Evolutionary conservation across 306 rosid genomes (phyloP).

Genomic region (Prunus mume): DNA sequence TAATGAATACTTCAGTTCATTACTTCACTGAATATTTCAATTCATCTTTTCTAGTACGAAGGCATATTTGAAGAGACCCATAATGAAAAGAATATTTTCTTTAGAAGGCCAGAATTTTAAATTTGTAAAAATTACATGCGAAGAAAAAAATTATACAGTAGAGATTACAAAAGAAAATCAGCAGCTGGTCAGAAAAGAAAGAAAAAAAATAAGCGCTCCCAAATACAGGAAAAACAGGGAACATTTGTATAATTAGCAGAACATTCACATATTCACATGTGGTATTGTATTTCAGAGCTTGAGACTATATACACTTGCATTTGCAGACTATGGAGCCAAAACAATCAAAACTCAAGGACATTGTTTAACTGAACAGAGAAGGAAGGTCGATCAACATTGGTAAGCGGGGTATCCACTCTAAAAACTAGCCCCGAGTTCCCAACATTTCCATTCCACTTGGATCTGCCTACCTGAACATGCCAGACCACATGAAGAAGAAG

Average conservation of each 20-base stretch:
- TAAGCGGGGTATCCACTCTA: conserved; percentile 76
- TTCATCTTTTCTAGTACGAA: neutral
- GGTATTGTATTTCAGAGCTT: conserved; percentile 6
- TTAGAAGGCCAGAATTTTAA: neutral
- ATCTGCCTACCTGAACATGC: conserved; percentile 75
- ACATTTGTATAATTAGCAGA: conserved; percentile 17
- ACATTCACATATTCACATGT: conserved; percentile 20
- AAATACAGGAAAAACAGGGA: conserved; percentile 5
- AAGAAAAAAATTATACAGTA: neutral
- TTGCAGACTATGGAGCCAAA: conserved; percentile 25
- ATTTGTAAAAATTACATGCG: neutral
- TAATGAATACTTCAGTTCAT: neutral
- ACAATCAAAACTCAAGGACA: conserved; percentile 74
- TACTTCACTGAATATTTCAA: neutral
- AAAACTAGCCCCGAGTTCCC: conserved; percentile 80
- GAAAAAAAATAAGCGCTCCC: neutral
- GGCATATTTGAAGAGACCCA: neutral
- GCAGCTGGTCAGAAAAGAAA: neutral
- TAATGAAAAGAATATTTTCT: too few relatives aligned
- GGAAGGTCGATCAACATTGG: conserved; percentile 67
- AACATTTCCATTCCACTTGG: conserved; percentile 96
- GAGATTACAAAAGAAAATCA: neutral
- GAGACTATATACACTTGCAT: conserved; percentile 58
- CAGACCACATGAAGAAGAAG: neutral
- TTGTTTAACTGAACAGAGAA: conserved; percentile 81